These are phyloP conservation scores for baker's yeast (Saccharomyces cerevisiae) DNA, from an alignment of 805 yeast genomes.

Conservation along the genomic window DNA sequence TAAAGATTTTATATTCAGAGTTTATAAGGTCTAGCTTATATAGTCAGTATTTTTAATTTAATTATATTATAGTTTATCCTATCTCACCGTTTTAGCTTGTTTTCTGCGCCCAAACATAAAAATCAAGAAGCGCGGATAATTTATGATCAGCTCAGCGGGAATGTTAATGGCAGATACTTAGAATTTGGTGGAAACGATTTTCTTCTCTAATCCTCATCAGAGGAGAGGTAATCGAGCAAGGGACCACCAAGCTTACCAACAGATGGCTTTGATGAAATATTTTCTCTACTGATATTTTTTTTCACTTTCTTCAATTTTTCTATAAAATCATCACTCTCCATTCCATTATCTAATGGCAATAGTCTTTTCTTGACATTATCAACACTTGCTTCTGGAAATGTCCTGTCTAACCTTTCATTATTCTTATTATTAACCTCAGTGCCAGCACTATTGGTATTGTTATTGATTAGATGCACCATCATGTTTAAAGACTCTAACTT, in stretches of 20 bases:
- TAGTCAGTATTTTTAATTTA: not conserved
- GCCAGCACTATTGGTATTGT: slow-evolving; percentile 1
- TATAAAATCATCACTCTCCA: slow-evolving; percentile 1
- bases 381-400: not conserved
- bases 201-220: slow-evolving; percentile 3
- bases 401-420: not conserved
- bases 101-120: not conserved
- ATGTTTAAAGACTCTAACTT: slow-evolving; percentile 17
- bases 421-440: not conserved
- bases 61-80: not conserved
- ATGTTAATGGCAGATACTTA: no score
- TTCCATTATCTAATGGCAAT: not conserved
- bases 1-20: not conserved
- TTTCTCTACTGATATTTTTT: slow-evolving; percentile 1
- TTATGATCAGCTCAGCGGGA: no score
- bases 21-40: not conserved
- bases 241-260: not conserved
- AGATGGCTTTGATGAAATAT: not conserved
- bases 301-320: slow-evolving; percentile 6
- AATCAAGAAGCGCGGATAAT: not conserved
- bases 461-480: slow-evolving; percentile 21
- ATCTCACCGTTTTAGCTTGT: not conserved
- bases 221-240: slow-evolving; percentile 9
- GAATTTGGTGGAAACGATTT: no score
- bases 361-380: not conserved